phyloP scores from a whole-genome alignment of 441 rosid genomes.

The Biscutella laevigata region DNA sequence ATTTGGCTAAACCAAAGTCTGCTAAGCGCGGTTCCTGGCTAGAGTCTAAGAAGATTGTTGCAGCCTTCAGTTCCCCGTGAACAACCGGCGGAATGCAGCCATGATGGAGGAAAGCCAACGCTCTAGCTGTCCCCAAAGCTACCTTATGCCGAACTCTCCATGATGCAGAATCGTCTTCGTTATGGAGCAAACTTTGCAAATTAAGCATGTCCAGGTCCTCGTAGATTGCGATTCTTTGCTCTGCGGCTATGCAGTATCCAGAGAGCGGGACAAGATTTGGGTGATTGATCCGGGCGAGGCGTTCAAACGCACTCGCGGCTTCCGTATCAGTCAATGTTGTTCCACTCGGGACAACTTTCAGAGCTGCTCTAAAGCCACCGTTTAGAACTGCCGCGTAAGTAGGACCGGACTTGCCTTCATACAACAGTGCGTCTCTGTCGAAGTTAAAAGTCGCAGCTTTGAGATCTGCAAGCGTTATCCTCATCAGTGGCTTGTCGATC shows the following conservation, averaged over 20 bases:
- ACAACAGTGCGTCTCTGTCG: constrained; percentile 65
- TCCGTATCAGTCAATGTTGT: constrained; percentile 70
- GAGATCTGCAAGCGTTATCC: constrained; percentile 83
- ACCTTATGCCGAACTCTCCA: constrained; percentile 79
- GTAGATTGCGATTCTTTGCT: constrained; percentile 80
- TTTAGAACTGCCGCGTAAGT: constrained; percentile 76
- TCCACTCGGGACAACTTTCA: constrained; percentile 76
- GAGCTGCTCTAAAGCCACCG: constrained; percentile 78
- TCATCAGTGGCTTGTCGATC: constrained; percentile 81
- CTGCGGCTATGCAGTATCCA: constrained; percentile 82
- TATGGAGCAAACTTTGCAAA: constrained; percentile 67
- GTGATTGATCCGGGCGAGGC: constrained; percentile 78
- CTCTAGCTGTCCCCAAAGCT: constrained; percentile 86
- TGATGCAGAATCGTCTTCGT: constrained; percentile 37
- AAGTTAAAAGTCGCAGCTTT: constrained; percentile 75
- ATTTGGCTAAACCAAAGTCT: constrained; percentile 70
- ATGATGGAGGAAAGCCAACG: constrained; percentile 83
- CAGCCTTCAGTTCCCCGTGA: constrained; percentile 79
- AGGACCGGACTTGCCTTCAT: constrained; percentile 89
- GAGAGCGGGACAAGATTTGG: constrained; percentile 75
- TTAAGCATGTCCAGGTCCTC: constrained; percentile 77
- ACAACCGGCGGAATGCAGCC: constrained; percentile 85
- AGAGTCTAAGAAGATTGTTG: constrained; percentile 67
- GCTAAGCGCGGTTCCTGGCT: constrained; percentile 75
- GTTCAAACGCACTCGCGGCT: constrained; percentile 71